Percentiles rank a stretch among this genome's conserved stretches.
These are phyloP conservation scores for rapeseed (Brassica napus) DNA, from an alignment of 345 rosid species.

Conservation along the genomic window DNA sequence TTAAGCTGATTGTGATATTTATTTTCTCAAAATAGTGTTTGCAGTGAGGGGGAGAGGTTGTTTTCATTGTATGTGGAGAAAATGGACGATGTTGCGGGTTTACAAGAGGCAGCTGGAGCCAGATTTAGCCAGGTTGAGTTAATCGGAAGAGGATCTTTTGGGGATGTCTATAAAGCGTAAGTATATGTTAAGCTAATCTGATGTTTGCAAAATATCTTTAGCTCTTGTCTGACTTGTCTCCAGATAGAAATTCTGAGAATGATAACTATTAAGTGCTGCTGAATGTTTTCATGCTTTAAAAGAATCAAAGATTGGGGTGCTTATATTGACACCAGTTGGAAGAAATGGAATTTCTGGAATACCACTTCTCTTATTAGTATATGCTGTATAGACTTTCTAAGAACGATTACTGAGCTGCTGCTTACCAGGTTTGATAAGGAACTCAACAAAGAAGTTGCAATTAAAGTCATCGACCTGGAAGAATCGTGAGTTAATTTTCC, in stretches of 20 bases:
- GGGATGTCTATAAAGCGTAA: constrained; percentile 98
- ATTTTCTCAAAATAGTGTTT: constrained; percentile 4
- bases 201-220: neutral
- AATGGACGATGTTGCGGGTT: constrained; percentile 82
- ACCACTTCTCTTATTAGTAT: neutral
- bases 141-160: constrained; percentile 98
- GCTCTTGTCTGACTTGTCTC: neutral
- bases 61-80: constrained; percentile 38
- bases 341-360: neutral
- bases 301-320: neutral
- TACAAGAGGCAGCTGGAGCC: constrained; percentile 75
- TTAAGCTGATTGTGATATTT: constrained; percentile 18
- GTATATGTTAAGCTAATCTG: constrained; percentile 25
- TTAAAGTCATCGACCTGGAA: constrained; percentile 95
- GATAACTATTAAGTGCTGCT: neutral
- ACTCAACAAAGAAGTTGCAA: constrained; percentile 91
- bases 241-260: neutral
- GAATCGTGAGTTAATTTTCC: constrained; percentile 74
- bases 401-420: constrained; percentile 24
- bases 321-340: neutral
- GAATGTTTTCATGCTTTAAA: neutral
- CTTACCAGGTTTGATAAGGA: constrained; percentile 86
- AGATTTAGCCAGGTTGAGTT: constrained; percentile 81
- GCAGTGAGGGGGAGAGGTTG: constrained; percentile 9
- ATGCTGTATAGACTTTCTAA: neutral